phyloP scores from a whole-genome alignment of 805 yeast species.

The Saccharomycopsis guyanensis region DNA sequence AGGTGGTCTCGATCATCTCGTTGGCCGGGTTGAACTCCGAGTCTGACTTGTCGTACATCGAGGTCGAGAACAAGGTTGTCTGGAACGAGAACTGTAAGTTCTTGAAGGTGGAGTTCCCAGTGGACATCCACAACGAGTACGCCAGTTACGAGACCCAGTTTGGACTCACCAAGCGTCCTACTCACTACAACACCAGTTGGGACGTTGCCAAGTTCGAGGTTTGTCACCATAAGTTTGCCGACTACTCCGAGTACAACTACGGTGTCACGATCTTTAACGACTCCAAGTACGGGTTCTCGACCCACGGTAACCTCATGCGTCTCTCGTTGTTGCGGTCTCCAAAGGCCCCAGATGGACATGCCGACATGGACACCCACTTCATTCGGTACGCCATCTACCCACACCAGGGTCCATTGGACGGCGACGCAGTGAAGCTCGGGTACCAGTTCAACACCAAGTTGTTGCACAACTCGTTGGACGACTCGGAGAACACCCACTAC shows the following conservation, averaged over 20 bases:
- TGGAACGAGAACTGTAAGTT: constrained; percentile 90
- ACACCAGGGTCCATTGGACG: constrained; percentile 59
- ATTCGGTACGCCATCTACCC: constrained; percentile 83
- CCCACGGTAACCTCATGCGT: constrained; percentile 89
- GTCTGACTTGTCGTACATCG: constrained; percentile 34
- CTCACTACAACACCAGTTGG: constrained; percentile 94
- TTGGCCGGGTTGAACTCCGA: constrained; percentile 45
- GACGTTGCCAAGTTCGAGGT: constrained; percentile 96
- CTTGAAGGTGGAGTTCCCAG: constrained; percentile 92
- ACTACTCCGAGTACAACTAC: constrained; percentile 74
- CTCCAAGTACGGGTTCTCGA: constrained; percentile 84
- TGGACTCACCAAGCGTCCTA: constrained; percentile 86
- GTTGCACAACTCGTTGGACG: constrained; percentile 13
- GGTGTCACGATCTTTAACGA: constrained; percentile 84
- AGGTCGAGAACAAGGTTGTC: constrained; percentile 53
- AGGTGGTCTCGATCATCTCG: constrained; percentile 60
- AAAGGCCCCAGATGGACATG: constrained; percentile 88
- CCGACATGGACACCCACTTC: constrained; percentile 86
- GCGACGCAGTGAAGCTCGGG: constrained; percentile 64
- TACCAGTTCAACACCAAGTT: constrained; percentile 65
- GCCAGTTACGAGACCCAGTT: constrained; percentile 93
- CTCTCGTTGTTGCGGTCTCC: constrained; percentile 83
- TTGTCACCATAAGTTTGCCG: constrained; percentile 90
- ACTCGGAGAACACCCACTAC: constrained; percentile 4
- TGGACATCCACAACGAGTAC: constrained; percentile 61